Conservation (phyloP, 1,284 basidiomycete genomes). For the Ceratobasidium sp. region DNA sequence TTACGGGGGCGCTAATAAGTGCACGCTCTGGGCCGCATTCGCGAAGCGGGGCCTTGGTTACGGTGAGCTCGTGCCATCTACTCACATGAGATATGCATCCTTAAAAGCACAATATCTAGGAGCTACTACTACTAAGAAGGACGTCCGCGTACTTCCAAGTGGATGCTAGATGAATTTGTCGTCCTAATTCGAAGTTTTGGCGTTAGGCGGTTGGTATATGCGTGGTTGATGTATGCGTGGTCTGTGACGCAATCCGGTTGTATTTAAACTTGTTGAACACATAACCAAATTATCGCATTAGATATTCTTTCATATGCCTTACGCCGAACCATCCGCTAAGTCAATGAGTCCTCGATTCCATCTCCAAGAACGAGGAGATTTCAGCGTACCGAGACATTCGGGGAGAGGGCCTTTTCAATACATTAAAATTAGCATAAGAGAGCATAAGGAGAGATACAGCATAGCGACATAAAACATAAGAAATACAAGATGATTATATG, state of each 20-base stretch:
- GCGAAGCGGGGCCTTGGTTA: constrained; percentile 35
- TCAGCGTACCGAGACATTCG: too few species aligned
- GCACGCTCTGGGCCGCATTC: constrained; percentile 47
- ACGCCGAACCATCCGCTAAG: too few species aligned
- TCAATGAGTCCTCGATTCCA: too few species aligned
- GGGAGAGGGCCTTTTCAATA: too few species aligned
- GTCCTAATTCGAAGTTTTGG: too few species aligned
- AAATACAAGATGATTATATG: background rate
- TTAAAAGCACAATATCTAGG: background rate
- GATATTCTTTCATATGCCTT: too few species aligned
- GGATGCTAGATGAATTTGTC: constrained; percentile 36
- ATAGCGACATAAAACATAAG: constrained; percentile 13
- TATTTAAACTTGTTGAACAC: too few species aligned
- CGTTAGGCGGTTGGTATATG: too few species aligned
- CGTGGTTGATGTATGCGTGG: too few species aligned
- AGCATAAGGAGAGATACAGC: background rate
- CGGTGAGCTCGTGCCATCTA: background rate
- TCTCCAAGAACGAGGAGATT: too few species aligned
- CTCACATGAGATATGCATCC: background rate
- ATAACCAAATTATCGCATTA: too few species aligned
- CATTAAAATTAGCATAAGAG: background rate
- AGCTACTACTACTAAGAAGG: constrained; percentile 37
- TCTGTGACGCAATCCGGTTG: too few species aligned
- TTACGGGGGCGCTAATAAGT: constrained; percentile 48
- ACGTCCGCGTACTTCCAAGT: constrained; percentile 36